phyloP scores from a whole-genome alignment of 1,284 basidiomycete species.

The Anthracocystis setariae region DNA sequence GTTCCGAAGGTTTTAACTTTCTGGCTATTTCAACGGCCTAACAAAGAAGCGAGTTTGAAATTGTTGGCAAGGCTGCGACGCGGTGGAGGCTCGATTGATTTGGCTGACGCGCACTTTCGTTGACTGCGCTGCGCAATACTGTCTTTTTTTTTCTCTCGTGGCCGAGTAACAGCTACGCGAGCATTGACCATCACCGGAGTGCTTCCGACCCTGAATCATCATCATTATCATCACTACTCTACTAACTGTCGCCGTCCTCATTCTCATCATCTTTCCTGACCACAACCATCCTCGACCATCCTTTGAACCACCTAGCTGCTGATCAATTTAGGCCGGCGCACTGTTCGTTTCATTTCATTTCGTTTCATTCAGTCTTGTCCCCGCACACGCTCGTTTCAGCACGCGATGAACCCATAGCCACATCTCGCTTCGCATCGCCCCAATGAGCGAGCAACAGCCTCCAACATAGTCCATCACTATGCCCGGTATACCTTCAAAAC shows the following conservation, averaged over 20 bases:
- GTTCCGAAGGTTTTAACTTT: too few relatives aligned
- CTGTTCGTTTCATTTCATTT: neutral
- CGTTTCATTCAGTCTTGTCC: neutral
- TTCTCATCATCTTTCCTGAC: too few relatives aligned
- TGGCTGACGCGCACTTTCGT: neutral
- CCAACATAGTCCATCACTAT: constrained; percentile 7
- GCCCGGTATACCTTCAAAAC: constrained; percentile 48
- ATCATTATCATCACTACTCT: neutral
- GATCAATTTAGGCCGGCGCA: too few relatives aligned
- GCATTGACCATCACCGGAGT: constrained; percentile 26
- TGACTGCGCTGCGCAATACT: neutral
- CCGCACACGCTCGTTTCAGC: neutral
- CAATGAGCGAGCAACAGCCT: neutral
- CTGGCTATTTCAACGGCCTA: neutral
- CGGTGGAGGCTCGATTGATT: neutral
- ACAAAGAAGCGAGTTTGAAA: too few relatives aligned
- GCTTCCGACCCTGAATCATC: neutral
- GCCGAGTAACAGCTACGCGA: constrained; percentile 2
- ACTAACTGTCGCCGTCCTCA: neutral
- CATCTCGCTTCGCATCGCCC: neutral
- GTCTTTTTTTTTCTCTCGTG: neutral
- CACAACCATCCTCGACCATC: too few relatives aligned
- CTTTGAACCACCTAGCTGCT: too few relatives aligned
- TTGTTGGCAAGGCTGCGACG: too few relatives aligned
- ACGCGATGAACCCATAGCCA: constrained; percentile 5